Percentiles rank a stretch among this genome's conserved stretches.
These are phyloP conservation scores for Calonectria naviculata DNA, from an alignment of 2,329 filamentous ascomycete genomes.

Conservation along the genomic window DNA sequence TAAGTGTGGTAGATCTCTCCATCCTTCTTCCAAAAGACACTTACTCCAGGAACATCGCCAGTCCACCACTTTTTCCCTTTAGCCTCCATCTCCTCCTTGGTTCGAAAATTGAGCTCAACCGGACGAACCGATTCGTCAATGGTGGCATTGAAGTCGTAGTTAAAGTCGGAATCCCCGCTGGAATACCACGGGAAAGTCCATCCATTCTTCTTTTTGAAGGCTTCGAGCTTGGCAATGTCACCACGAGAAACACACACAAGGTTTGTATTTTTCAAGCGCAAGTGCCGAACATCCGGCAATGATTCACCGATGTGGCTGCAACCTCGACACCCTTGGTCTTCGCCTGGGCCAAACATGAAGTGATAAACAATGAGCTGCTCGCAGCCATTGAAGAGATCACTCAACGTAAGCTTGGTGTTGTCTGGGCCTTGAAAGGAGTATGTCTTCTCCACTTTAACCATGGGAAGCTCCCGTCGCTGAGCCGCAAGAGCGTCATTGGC, in stretches of 20 bases:
- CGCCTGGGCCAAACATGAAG: constrained; percentile 56
- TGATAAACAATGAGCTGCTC: constrained; percentile 56
- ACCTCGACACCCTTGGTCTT: constrained; percentile 49
- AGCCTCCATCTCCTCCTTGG: constrained; percentile 36
- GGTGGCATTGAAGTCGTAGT: constrained; percentile 52
- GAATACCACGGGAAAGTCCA: constrained; percentile 56
- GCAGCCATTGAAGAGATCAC: constrained; percentile 46
- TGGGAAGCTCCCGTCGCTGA: constrained; percentile 49
- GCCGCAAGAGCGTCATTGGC: constrained; percentile 43
- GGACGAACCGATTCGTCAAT: constrained; percentile 42
- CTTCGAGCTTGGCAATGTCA: constrained; percentile 48
- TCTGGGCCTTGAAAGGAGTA: constrained; percentile 49
- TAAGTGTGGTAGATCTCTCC: constrained; percentile 52
- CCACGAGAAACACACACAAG: constrained; percentile 53
- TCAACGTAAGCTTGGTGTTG: constrained; percentile 37
- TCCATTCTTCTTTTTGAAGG: constrained; percentile 49
- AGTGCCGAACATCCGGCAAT: constrained; percentile 50
- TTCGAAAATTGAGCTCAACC: constrained; percentile 41
- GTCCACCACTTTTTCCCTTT: constrained; percentile 41
- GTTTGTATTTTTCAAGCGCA: constrained; percentile 50
- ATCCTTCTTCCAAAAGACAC: constrained; percentile 48
- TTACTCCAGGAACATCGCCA: constrained; percentile 50
- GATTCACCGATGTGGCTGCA: constrained; percentile 53
- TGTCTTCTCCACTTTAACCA: constrained; percentile 50
- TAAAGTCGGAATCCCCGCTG: constrained; percentile 49